A percentile compares a stretch with the other conserved stretches of the same genome.
Evolutionary conservation across 2,329 filamentous ascomycete species (phyloP).

Genomic region (Phoma sp.): DNA sequence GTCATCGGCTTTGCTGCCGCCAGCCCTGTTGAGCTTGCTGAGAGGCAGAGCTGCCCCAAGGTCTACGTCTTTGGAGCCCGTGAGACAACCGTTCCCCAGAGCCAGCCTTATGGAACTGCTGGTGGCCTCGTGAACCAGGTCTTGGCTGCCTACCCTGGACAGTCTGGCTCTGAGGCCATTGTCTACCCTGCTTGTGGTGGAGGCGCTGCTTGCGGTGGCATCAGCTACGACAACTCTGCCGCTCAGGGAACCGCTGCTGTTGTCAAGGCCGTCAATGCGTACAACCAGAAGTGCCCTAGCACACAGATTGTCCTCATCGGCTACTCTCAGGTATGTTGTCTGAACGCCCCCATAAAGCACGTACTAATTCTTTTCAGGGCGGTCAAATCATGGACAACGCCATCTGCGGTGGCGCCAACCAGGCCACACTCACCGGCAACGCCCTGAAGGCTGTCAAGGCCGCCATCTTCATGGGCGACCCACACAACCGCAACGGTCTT

Average conservation of each 20-base stretch:
- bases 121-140: conserved; percentile 50
- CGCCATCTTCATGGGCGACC: conserved; percentile 70
- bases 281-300: conserved; percentile 62
- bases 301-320: conserved; percentile 66
- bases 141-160: conserved; percentile 47
- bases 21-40: conserved; percentile 43
- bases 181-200: conserved; percentile 66
- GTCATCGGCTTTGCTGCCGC: conserved; percentile 42
- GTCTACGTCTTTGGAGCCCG: conserved; percentile 55
- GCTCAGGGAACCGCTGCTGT: conserved; percentile 64
- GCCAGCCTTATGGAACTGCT: conserved; percentile 49
- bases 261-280: conserved; percentile 64
- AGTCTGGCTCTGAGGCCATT: conserved; percentile 50
- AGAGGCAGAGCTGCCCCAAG: conserved; percentile 49
- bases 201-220: conserved; percentile 62
- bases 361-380: conserved; percentile 51
- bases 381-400: conserved; percentile 69
- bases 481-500: conserved; percentile 61
- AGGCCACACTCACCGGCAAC: conserved; percentile 55
- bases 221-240: conserved; percentile 66
- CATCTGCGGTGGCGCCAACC: conserved; percentile 60
- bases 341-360: background rate
- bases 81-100: conserved; percentile 50
- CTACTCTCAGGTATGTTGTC: conserved; percentile 62
- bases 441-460: conserved; percentile 65